phyloP scores from a whole-genome alignment of 306 rosid species.

The Crotalaria pallida region DNA sequence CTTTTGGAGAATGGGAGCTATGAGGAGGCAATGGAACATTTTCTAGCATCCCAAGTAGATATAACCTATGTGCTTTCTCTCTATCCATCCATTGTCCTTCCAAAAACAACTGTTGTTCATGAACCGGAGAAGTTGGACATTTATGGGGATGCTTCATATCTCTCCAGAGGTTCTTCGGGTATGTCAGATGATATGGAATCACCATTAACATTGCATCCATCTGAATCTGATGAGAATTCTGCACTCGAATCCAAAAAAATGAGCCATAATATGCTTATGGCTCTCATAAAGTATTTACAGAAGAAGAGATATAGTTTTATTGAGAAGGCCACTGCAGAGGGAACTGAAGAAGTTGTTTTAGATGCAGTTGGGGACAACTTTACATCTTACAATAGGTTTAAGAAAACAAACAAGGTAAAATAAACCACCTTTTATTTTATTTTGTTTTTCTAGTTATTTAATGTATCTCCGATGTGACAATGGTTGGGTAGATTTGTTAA shows the following conservation, averaged over 20 bases:
- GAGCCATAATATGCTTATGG: constrained; percentile 96
- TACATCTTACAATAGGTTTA: constrained; percentile 52
- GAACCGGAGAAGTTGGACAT: constrained; percentile 75
- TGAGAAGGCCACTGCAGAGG: constrained; percentile 97
- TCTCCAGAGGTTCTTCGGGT: constrained; percentile 78
- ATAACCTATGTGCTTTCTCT: constrained; percentile 84
- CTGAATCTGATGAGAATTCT: constrained; percentile 59
- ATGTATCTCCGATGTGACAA: background rate
- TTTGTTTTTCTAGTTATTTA: background rate
- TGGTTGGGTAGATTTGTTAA: background rate
- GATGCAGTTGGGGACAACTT: constrained; percentile 85
- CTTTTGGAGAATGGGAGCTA: constrained; percentile 91
- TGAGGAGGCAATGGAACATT: constrained; percentile 97
- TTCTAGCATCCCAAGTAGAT: constrained; percentile 85
- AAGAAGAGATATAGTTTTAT: constrained; percentile 70
- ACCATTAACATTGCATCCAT: constrained; percentile 33
- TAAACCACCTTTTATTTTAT: background rate
- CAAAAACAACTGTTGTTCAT: constrained; percentile 60
- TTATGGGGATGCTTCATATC: constrained; percentile 55
- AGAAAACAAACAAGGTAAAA: constrained; percentile 77
- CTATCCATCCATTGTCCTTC: constrained; percentile 79
- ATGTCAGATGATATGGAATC: constrained; percentile 84
- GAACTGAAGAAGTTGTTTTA: constrained; percentile 93
- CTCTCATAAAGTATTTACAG: constrained; percentile 87
- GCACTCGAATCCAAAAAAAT: constrained; percentile 81